Evolutionary conservation across 2,329 filamentous ascomycete species (phyloP), one percentile per base, ranked within the genome.

Genomic region (Pseudogymnoascus sp.): DNA sequence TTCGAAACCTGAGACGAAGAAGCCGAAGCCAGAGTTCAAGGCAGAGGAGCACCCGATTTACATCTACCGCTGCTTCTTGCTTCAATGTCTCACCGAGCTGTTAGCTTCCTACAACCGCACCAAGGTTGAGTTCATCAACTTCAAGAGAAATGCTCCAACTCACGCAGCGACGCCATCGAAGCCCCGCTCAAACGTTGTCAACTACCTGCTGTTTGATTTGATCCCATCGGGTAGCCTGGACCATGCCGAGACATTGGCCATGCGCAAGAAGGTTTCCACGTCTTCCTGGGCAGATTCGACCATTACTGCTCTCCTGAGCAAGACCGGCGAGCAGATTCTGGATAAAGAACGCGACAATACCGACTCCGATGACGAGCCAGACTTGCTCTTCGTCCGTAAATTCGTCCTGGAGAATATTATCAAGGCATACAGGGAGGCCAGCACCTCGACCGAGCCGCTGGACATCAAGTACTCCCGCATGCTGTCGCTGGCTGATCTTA

Each of bases 51-150:
- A 99, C 73, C 91, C 92, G 0, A 97, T 96, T 64, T 99, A 96
- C 76, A 87, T 97, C 60, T 99, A 97, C 72, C 86, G 94, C 58
- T 97, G 93, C 77, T 97, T 97, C 78, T 78, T 99, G 60, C 82
- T 99, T 33, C 92, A 94, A 72, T 96, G 92, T 70, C 79, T 99
- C 39, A 87, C 91, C 0, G 94, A 99, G 74, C 83, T 99, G 12
- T 80, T 99, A 12, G 87, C 89, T 62, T 95, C 89, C 70, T 99
- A 97, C 77, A 96, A 92, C 68, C 87, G 92, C 61, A 90, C 92
- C 7, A 99, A 99, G 80, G 85, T 99, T 45, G 95, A 99, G 72
- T 97, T 99, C 72, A 97, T 99, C 78, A 97, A 97, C 74, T 99
- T 97, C 77, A 97, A 95, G 67, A 87, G 93, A 64, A 96, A 92